These are phyloP conservation scores for Populus hybrid DNA, from an alignment of 441 rosid species.

Conservation along the genomic window DNA sequence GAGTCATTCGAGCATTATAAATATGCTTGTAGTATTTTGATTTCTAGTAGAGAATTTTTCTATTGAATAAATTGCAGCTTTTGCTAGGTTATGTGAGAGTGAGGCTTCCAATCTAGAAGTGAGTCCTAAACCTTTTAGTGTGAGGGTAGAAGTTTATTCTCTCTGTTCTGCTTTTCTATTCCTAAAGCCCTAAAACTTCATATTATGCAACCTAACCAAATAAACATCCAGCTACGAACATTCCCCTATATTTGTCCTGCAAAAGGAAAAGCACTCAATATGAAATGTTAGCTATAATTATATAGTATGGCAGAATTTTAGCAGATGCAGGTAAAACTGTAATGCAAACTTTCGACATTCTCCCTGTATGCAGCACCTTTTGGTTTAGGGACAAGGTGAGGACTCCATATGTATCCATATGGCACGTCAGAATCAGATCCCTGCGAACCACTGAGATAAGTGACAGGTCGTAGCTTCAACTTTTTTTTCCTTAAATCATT, in stretches of 20 bases:
- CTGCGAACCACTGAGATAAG: constrained; percentile 97
- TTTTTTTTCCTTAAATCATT: constrained; percentile 94
- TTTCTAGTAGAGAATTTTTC: background rate
- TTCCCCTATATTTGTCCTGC: background rate
- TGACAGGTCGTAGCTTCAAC: constrained; percentile 93
- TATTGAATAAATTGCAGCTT: too few species aligned
- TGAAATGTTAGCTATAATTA: background rate
- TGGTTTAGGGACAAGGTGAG: constrained; percentile 98
- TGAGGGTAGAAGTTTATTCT: background rate
- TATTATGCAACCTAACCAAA: background rate
- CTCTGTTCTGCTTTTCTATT: background rate
- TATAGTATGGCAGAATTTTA: background rate
- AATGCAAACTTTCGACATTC: constrained; percentile 4
- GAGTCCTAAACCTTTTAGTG: background rate
- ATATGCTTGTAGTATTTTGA: background rate
- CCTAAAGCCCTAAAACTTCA: background rate
- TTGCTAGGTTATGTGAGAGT: background rate
- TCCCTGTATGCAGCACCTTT: constrained; percentile 56
- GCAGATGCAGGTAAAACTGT: background rate
- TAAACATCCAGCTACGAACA: background rate
- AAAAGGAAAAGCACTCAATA: background rate
- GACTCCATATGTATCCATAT: constrained; percentile 98
- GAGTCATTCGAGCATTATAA: background rate
- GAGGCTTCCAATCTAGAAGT: background rate
- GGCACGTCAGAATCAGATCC: constrained; percentile 85